Base-by-base conservation (phyloP, 2,329 filamentous ascomycete genomes). In the Simplicillium aogashimaense region DNA sequence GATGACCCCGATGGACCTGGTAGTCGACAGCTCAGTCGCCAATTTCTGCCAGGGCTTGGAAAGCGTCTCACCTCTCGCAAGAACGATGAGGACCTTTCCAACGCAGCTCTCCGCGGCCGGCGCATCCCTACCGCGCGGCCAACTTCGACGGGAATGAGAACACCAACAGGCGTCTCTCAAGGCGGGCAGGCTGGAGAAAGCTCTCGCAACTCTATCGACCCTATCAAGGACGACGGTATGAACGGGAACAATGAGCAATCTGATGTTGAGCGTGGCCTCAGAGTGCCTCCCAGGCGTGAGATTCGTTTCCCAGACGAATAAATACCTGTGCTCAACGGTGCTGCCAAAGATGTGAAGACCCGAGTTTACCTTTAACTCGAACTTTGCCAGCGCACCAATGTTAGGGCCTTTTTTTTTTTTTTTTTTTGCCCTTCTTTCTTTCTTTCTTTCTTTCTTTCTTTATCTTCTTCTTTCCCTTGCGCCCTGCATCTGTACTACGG, bases 221-320 rank as follows among this genome's bases (percentile, higher is more conserved):
- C 29, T 30, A n/a, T 4, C 33, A 31, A 17, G 14, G 14, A 31
- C 39, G 9, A 20, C 4, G n/a, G 28, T 28, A 7, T 35, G 34
- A 7, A 6, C 16, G n/a, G 37, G 34, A 8, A 16, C 36, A n/a
- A 16, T 11, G 30, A 34, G 10, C 17, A 16, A 4, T 11, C 28
- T 10, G 17, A 17, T 14, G 12, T n/a, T 2, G 28, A 33, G 31
- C 36, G 30, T 13, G 30, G 30, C 13, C 13, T 15, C 12, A 41
- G 14, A 16, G 16, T 39, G 8, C 28, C 39, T 10, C 8, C 25
- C 28, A 38, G 15, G 12, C 38, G 42, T 16, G 42, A 33, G 12
- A 44, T 44, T 30, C 38, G 42, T 20, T 44, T 44, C 16, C 42
- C 42, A 12, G 42, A 44, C 18, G 42, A 41, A 33, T n/a, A 14